Conservation (phyloP, 306 rosid genomes). For the Vachellia pachyceras region DNA sequence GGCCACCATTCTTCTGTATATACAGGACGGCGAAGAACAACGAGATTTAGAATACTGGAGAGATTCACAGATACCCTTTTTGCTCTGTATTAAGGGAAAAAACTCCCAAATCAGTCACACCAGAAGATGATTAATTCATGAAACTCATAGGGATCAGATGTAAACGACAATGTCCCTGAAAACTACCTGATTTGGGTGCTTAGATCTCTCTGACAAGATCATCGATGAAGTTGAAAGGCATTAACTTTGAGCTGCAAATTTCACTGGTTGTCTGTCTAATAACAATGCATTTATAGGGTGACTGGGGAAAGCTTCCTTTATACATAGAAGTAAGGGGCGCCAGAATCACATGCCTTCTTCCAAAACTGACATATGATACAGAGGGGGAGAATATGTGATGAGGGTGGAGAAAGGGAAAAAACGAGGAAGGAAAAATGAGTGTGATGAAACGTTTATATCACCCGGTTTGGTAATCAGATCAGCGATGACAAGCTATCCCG, state of each 20-base stretch:
- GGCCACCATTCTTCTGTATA: conserved; percentile 52
- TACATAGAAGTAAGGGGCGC: conserved; percentile 34
- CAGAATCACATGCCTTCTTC: conserved; percentile 18
- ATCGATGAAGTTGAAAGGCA: conserved; percentile 12
- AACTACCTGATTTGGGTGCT: conserved; percentile 37
- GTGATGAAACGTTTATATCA: conserved; percentile 62
- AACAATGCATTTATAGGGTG: conserved; percentile 39
- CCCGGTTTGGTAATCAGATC: conserved; percentile 58
- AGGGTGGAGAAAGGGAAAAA: not conserved
- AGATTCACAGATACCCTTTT: conserved; percentile 48
- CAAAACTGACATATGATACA: conserved; percentile 34
- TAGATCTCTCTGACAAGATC: conserved; percentile 51
- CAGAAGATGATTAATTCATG: conserved; percentile 41
- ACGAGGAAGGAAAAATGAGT: not conserved
- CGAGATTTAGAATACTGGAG: conserved; percentile 45
- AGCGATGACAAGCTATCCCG: not conserved
- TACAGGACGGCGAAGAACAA: conserved; percentile 30
- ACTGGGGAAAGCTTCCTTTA: conserved; percentile 12
- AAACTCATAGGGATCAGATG: conserved; percentile 38
- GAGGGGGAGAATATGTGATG: not conserved
- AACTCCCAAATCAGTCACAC: conserved; percentile 22
- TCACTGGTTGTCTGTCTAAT: not conserved
- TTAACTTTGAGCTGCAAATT: conserved; percentile 25
- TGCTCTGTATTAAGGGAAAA: conserved; percentile 30
- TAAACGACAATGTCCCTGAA: conserved; percentile 42